Conservation (phyloP, 805 yeast species). For the Spathaspora boniae region DNA sequence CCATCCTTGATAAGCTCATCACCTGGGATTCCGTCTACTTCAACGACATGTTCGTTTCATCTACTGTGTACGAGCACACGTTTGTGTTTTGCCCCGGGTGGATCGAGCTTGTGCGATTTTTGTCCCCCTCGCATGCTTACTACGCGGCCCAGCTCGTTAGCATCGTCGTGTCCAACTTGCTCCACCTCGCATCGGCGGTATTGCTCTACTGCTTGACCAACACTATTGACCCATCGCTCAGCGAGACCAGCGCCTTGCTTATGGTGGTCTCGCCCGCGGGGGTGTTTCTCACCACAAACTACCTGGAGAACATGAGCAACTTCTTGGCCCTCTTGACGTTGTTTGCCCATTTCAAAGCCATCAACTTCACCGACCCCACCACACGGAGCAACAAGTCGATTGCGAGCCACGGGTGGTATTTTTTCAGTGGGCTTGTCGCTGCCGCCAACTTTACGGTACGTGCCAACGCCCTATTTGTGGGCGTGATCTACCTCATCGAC, state of each 20-base stretch:
- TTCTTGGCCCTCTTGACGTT: constrained; percentile 57
- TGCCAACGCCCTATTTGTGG: constrained; percentile 74
- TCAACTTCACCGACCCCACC: constrained; percentile 18
- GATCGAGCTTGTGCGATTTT: constrained; percentile 48
- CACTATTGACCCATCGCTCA: constrained; percentile 20
- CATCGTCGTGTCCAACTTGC: constrained; percentile 26
- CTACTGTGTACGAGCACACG: constrained; percentile 75
- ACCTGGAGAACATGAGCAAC: constrained; percentile 73
- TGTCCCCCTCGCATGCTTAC: constrained; percentile 13
- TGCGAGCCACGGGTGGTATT: constrained; percentile 22
- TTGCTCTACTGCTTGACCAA: constrained; percentile 49
- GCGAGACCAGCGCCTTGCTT: constrained; percentile 35
- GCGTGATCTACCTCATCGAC: constrained; percentile 63
- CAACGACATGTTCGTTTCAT: constrained; percentile 49
- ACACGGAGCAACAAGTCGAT: constrained; percentile 17
- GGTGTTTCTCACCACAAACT: constrained; percentile 67
- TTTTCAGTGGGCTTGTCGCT: constrained; percentile 52
- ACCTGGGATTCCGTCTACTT: constrained; percentile 90
- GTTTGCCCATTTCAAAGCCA: constrained; percentile 41
- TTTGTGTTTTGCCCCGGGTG: constrained; percentile 83
- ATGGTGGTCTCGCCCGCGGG: constrained; percentile 76
- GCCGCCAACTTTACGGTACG: constrained; percentile 61
- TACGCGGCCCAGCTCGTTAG: constrained; percentile 8
- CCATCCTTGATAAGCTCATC: constrained; percentile 49
- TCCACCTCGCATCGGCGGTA: constrained; percentile 51